phyloP scores from a whole-genome alignment of 2,329 filamentous ascomycete species.

The Ophiostoma sp. region DNA sequence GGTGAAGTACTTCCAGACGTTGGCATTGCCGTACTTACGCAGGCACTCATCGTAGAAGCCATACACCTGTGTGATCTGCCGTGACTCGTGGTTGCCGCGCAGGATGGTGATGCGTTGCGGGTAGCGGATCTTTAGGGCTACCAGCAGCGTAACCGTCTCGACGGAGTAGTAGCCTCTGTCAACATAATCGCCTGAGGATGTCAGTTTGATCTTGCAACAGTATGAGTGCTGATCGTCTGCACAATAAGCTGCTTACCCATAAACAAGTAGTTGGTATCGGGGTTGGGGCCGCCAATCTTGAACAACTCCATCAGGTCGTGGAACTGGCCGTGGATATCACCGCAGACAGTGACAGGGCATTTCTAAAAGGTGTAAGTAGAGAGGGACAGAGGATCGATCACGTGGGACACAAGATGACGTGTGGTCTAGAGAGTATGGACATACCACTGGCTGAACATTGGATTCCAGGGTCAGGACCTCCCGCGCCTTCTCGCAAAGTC shows the following conservation, averaged over 20 bases:
- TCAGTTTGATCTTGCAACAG: no score
- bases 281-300: constrained; percentile 96
- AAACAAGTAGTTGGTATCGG: constrained; percentile 98
- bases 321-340: constrained; percentile 98
- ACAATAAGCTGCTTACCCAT: constrained; percentile 63
- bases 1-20: constrained; percentile 99
- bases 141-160: constrained; percentile 93
- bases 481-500: constrained; percentile 95
- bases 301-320: constrained; percentile 99
- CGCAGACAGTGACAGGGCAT: constrained; percentile 97
- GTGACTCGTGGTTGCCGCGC: constrained; percentile 96
- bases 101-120: constrained; percentile 97
- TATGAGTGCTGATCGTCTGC: no score
- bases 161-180: constrained; percentile 98
- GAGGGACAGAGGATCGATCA: neutral
- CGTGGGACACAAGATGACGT: no score
- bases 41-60: constrained; percentile 99
- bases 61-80: constrained; percentile 98
- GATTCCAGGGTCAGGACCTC: constrained; percentile 97
- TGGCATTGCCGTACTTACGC: constrained; percentile 97
- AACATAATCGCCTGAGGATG: constrained; percentile 77
- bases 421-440: constrained; percentile 30
- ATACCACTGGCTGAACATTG: constrained; percentile 97
- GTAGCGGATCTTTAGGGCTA: constrained; percentile 96
- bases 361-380: constrained; percentile 51